Conservation (phyloP, 2,329 filamentous ascomycete genomes). For the Paraconiothyrium brasiliense region DNA sequence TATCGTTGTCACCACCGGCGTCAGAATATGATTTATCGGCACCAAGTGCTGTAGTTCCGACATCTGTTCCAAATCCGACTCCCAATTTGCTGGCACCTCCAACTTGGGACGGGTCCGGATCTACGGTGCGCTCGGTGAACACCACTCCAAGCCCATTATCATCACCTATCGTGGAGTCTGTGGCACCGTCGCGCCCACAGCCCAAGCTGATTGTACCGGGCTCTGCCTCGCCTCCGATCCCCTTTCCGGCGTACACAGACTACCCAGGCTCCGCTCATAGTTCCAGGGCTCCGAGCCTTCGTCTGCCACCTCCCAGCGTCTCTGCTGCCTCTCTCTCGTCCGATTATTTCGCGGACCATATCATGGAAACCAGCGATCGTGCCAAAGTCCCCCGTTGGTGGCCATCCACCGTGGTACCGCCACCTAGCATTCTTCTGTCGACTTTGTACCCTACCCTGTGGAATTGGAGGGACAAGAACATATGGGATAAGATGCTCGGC, state of each 20-base stretch:
- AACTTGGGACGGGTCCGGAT: slow-evolving; percentile 40
- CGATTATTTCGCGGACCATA: slow-evolving; percentile 57
- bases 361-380: slow-evolving; percentile 51
- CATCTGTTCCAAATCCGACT: slow-evolving; percentile 31
- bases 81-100: slow-evolving; percentile 50
- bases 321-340: slow-evolving; percentile 61
- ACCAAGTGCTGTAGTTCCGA: slow-evolving; percentile 35
- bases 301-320: slow-evolving; percentile 62
- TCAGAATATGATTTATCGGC: slow-evolving; percentile 41
- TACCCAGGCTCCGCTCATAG: slow-evolving; percentile 51
- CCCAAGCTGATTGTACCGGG: slow-evolving; percentile 55
- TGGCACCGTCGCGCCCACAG: slow-evolving; percentile 40
- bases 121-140: slow-evolving; percentile 27
- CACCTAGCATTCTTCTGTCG: slow-evolving; percentile 74
- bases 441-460: slow-evolving; percentile 89
- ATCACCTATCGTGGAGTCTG: slow-evolving; percentile 39
- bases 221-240: slow-evolving; percentile 60
- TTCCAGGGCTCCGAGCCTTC: slow-evolving; percentile 64
- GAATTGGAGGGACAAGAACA: slow-evolving; percentile 80
- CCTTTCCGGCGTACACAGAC: slow-evolving; percentile 76
- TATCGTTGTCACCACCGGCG: slow-evolving; percentile 51
- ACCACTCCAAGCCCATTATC: slow-evolving; percentile 35
- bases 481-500: slow-evolving; percentile 85
- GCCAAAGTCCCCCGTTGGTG: slow-evolving; percentile 73
- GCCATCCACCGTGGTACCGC: slow-evolving; percentile 78